A percentile compares a stretch with the other conserved stretches of the same genome.
These are phyloP conservation scores for Beta macrorhiza DNA, from an alignment of 179 eudicot genomes.

Conservation along the genomic window DNA sequence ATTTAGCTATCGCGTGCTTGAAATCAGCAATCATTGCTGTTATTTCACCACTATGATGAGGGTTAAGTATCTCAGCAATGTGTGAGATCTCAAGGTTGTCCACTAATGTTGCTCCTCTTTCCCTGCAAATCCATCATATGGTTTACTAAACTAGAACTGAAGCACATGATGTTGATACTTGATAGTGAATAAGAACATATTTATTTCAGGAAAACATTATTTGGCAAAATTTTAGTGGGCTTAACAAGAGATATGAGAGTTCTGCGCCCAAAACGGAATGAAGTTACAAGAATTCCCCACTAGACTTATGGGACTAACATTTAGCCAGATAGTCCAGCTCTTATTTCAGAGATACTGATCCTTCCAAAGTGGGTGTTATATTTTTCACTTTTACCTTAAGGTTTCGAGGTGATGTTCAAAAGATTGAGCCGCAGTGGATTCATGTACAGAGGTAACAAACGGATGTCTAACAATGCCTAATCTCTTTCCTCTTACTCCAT, in stretches of 20 bases:
- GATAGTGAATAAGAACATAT: too few species aligned
- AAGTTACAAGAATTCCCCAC: too few species aligned
- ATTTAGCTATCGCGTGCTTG: conserved; percentile 39
- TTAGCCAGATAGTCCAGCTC: too few species aligned
- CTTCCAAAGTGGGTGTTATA: background rate
- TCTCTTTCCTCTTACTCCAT: conserved; percentile 63
- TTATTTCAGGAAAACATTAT: too few species aligned
- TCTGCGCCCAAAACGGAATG: too few species aligned
- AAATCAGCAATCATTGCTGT: conserved; percentile 52
- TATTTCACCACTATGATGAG: conserved; percentile 42
- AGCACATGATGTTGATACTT: too few species aligned
- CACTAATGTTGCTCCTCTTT: conserved; percentile 47
- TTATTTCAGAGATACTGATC: background rate
- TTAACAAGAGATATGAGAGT: too few species aligned
- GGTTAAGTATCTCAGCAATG: conserved; percentile 32
- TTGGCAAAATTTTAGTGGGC: too few species aligned
- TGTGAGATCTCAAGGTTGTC: conserved; percentile 46
- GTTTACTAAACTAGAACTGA: too few species aligned
- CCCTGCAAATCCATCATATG: conserved; percentile 19
- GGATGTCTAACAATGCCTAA: conserved; percentile 68
- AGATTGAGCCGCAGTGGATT: conserved; percentile 27
- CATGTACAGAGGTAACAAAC: conserved; percentile 41
- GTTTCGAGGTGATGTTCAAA: conserved; percentile 48
- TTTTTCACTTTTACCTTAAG: conserved; percentile 34
- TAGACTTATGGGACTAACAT: too few species aligned